phyloP scores from a whole-genome alignment of 2,329 filamentous ascomycete genomes.

The Ceratocystis cacaofunesta region DNA sequence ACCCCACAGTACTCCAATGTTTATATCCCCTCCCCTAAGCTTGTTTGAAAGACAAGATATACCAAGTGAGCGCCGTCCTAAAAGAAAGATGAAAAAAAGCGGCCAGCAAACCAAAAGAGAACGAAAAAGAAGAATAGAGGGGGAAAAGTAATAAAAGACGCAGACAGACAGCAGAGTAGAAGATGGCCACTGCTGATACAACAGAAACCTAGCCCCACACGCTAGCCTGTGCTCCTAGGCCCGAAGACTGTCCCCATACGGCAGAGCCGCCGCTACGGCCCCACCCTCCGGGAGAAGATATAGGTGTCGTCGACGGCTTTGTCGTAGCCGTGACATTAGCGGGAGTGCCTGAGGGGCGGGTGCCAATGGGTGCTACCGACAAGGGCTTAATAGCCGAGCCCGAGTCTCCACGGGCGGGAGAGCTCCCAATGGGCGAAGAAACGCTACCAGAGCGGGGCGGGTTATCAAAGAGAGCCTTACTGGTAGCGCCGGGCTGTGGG shows the following conservation, averaged over 20 bases:
- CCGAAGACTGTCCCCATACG: constrained; percentile 73
- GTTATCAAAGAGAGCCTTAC: constrained; percentile 47
- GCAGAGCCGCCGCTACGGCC: constrained; percentile 50
- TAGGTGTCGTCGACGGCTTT: constrained; percentile 77
- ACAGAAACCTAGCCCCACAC: constrained; percentile 62
- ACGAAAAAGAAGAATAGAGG: constrained; percentile 10
- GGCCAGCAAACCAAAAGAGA: neutral
- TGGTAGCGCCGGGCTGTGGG: constrained; percentile 53
- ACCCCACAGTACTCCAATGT: constrained; percentile 1
- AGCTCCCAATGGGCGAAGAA: constrained; percentile 63
- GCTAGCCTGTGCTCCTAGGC: constrained; percentile 74
- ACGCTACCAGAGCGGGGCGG: constrained; percentile 51
- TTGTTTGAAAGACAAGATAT: constrained; percentile 1
- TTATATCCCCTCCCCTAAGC: constrained; percentile 7
- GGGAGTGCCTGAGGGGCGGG: constrained; percentile 55
- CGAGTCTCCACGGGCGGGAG: constrained; percentile 56
- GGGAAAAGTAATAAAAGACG: constrained; percentile 6
- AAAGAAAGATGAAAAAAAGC: constrained; percentile 6
- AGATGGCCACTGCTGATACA: neutral
- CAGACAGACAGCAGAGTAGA: neutral
- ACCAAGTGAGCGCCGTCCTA: constrained; percentile 9
- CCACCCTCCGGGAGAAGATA: constrained; percentile 81
- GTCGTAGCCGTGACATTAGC: constrained; percentile 33
- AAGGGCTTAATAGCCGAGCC: constrained; percentile 38
- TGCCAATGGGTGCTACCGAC: constrained; percentile 83